phyloP scores from a whole-genome alignment of 257 asterid genomes.

The Gynochthodes officinalis region DNA sequence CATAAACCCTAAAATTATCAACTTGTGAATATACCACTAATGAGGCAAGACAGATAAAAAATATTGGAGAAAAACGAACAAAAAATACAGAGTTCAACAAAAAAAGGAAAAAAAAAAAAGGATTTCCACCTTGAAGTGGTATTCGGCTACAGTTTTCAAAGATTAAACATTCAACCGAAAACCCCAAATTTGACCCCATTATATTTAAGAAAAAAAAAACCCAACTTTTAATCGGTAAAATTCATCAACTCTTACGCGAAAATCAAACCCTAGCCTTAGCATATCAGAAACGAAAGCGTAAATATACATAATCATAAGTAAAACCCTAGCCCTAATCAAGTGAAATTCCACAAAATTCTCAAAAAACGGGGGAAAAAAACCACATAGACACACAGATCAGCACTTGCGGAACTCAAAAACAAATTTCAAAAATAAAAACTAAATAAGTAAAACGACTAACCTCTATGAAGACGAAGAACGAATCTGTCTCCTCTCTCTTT shows the following conservation, averaged over 20 bases:
- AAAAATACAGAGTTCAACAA: neutral
- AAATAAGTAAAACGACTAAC: slow-evolving; percentile 11
- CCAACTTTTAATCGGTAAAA: neutral
- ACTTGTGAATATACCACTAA: neutral
- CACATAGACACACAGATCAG: neutral
- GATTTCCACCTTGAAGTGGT: too few species aligned
- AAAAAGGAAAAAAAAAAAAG: too few species aligned
- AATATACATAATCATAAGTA: neutral
- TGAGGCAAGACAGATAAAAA: too few species aligned
- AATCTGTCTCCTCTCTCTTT: slow-evolving; percentile 6
- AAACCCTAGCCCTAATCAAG: slow-evolving; percentile 15
- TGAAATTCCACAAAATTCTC: too few species aligned
- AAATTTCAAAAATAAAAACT: neutral
- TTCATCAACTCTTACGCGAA: neutral
- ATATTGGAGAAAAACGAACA: neutral
- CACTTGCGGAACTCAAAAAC: neutral
- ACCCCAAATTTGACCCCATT: neutral
- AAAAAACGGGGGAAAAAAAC: neutral
- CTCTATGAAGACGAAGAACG: slow-evolving; percentile 15
- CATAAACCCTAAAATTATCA: neutral
- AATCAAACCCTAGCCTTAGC: neutral
- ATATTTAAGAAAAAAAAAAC: neutral
- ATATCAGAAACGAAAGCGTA: neutral
- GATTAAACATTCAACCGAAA: neutral
- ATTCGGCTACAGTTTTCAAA: neutral